These are phyloP conservation scores for Gynochthodes officinalis DNA, from an alignment of 257 asterid genomes.

Conservation along the genomic window DNA sequence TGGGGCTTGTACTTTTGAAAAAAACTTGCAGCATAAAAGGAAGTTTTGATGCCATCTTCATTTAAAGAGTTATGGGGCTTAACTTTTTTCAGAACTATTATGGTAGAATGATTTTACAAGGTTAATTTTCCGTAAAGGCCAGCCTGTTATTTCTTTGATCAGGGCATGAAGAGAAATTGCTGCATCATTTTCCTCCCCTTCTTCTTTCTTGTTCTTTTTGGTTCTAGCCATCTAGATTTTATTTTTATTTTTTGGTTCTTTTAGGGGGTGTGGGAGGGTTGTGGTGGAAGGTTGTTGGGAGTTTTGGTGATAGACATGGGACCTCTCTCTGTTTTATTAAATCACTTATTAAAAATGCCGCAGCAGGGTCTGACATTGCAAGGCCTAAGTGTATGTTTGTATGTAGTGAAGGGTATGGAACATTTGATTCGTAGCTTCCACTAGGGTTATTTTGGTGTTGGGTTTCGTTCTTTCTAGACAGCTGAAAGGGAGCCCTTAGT, in stretches of 20 bases:
- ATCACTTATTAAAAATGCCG: neutral
- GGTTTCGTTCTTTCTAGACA: too few relatives aligned
- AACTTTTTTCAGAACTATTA: neutral
- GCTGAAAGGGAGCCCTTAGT: too few relatives aligned
- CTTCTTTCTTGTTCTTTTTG: neutral
- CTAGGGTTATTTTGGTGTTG: too few relatives aligned
- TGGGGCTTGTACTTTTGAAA: neutral
- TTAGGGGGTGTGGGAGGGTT: too few relatives aligned
- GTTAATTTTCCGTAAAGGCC: neutral
- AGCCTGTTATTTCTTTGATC: neutral
- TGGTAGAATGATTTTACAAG: neutral
- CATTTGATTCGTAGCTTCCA: too few relatives aligned
- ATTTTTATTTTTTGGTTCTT: too few relatives aligned
- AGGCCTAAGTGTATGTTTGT: too few relatives aligned
- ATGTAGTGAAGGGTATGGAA: neutral
- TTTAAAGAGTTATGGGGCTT: neutral
- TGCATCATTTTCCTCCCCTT: too few relatives aligned
- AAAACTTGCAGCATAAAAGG: neutral
- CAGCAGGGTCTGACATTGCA: neutral
- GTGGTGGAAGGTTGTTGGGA: too few relatives aligned
- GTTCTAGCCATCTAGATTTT: neutral
- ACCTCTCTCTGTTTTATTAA: neutral
- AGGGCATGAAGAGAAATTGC: neutral
- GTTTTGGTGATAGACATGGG: neutral
- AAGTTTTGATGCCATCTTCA: neutral